Percentiles rank a stretch among this genome's conserved stretches.
Evolutionary conservation across 2,329 filamentous ascomycete species (phyloP).

Genomic region (Trichophyton equinum): DNA sequence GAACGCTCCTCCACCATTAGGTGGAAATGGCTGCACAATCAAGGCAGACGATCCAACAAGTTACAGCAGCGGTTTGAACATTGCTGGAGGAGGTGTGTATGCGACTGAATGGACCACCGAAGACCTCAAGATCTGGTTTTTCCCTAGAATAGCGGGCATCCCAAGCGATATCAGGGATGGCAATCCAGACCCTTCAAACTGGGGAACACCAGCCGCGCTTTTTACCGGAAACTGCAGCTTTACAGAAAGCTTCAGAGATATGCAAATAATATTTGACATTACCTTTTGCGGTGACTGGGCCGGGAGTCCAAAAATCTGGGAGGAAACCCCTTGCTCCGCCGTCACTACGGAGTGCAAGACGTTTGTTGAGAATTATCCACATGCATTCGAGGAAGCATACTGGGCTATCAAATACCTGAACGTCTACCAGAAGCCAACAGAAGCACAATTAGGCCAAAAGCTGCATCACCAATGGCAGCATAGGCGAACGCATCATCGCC

Average conservation of each 20-base stretch:
- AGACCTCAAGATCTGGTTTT: slow-evolving; percentile 42
- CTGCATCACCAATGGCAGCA: not conserved
- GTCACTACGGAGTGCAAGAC: slow-evolving; percentile 9
- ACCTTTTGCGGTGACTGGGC: slow-evolving; percentile 47
- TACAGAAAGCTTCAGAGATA: slow-evolving; percentile 28
- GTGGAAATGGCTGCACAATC: slow-evolving; percentile 34
- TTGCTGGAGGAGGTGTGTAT: slow-evolving; percentile 37
- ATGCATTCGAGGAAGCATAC: slow-evolving; percentile 9
- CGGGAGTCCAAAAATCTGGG: slow-evolving; percentile 20
- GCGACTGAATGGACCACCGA: slow-evolving; percentile 37
- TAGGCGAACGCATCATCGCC: not conserved
- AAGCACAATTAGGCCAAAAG: not conserved
- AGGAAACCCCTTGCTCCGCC: slow-evolving; percentile 5
- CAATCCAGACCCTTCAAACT: slow-evolving; percentile 34
- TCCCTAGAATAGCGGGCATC: slow-evolving; percentile 30
- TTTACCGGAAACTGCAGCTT: slow-evolving; percentile 33
- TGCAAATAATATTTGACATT: slow-evolving; percentile 38
- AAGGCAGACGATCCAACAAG: slow-evolving; percentile 23
- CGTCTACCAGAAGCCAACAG: slow-evolving; percentile 9
- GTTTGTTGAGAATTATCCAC: slow-evolving; percentile 12
- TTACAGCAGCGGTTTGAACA: slow-evolving; percentile 45
- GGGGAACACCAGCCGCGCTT: slow-evolving; percentile 35
- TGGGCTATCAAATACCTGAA: slow-evolving; percentile 13
- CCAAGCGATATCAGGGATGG: slow-evolving; percentile 35
- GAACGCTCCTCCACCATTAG: slow-evolving; percentile 26